These are phyloP conservation scores for Mycena leptocephala DNA, from an alignment of 768 basidiomycete species.

Conservation along the genomic window DNA sequence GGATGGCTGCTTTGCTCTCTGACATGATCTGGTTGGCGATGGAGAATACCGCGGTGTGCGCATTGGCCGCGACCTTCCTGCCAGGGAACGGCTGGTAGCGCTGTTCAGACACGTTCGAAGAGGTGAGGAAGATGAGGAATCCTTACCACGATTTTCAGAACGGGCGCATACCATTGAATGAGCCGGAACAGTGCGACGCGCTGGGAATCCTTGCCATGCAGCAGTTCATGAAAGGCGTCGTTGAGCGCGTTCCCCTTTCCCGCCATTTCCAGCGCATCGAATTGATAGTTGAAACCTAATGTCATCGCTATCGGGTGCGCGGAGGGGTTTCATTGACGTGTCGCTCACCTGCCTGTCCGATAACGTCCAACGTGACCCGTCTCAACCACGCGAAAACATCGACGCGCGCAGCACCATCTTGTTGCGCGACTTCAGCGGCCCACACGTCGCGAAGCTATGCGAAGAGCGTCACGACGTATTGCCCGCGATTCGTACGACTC, in stretches of 20 bases:
- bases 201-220: conserved; percentile 27
- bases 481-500: neutral
- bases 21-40: conserved; percentile 57
- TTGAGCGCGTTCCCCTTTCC: conserved; percentile 48
- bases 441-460: conserved; percentile 53
- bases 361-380: conserved; percentile 58
- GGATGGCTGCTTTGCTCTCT: conserved; percentile 55
- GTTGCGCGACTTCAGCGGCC: conserved; percentile 41
- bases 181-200: conserved; percentile 26
- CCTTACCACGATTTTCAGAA: conserved; percentile 44
- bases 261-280: conserved; percentile 18
- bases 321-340: no score
- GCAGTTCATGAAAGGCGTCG: conserved; percentile 50
- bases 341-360: conserved; percentile 58
- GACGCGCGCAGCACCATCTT: conserved; percentile 37
- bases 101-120: no score
- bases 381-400: conserved; percentile 52
- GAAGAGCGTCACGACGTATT: neutral
- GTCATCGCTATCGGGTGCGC: no score
- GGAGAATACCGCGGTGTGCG: conserved; percentile 49
- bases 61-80: conserved; percentile 23
- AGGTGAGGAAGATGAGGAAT: no score
- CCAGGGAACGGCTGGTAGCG: conserved; percentile 18
- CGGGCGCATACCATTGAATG: conserved; percentile 44
- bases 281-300: conserved; percentile 23